A percentile compares a stretch with the other conserved stretches of the same genome.
Conservation (phyloP, 2,329 filamentous ascomycete species). For the Ilyonectria mors-panacis region DNA sequence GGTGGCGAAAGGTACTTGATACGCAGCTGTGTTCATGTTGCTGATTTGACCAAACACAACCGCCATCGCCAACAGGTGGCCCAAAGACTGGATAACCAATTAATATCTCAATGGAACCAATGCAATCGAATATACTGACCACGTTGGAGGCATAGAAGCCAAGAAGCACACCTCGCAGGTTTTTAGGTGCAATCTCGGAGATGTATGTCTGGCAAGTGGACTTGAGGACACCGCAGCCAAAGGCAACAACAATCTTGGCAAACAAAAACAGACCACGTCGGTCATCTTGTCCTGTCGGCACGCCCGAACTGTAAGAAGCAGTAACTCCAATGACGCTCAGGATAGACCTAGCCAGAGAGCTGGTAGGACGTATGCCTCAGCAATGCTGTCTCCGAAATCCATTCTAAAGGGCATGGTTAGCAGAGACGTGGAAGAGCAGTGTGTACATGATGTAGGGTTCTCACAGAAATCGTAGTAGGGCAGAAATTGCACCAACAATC, state of each 20-base stretch:
- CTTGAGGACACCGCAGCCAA: slow-evolving; percentile 11
- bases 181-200: slow-evolving; percentile 7
- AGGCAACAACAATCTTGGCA: slow-evolving; percentile 6
- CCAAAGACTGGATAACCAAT: not conserved
- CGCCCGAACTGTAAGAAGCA: not conserved
- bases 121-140: not conserved
- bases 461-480: slow-evolving; percentile 6
- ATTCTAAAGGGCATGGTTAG: not conserved
- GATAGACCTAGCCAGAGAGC: slow-evolving; percentile 10
- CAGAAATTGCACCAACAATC: slow-evolving; percentile 2
- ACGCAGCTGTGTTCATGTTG: not conserved
- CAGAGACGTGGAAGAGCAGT: not conserved
- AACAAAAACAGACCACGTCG: slow-evolving; percentile 3
- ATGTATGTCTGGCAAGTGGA: slow-evolving; percentile 16
- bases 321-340: not conserved
- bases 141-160: slow-evolving; percentile 19
- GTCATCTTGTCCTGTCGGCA: not conserved
- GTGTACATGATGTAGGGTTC: not conserved
- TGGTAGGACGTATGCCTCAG: not conserved
- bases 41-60: slow-evolving; percentile 4
- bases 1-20: slow-evolving; percentile 13
- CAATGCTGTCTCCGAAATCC: not conserved
- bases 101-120: not conserved
- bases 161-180: not conserved
- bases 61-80: slow-evolving; percentile 9